Base-by-base conservation (phyloP, 1,284 basidiomycete genomes). In the Irpex lacteus region DNA sequence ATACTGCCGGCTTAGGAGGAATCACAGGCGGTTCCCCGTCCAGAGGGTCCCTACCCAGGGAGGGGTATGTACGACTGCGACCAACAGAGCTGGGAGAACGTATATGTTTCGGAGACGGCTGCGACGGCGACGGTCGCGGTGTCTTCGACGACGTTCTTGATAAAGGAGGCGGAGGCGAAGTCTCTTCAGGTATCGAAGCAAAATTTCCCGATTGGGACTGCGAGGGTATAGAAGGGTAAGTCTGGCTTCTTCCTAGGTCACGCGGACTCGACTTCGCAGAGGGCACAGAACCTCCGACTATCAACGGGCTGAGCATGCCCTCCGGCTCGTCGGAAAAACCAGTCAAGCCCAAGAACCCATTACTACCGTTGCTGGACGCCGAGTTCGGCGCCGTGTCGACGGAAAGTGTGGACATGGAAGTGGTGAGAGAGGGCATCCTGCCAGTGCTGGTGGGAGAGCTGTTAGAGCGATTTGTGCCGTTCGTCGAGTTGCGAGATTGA, bases 321-420 rank as follows among this genome's bases (percentile, higher is more conserved):
- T 75, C 68, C 1, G 87, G 80, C 67, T 89, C 88, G 32, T 89
- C 87, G 5, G 84, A 79, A 60, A 87, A 77, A 19, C 60, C 66
- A 21, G 67, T 53, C 7, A 72, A 65, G 26, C 67, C 69, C 7
- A 70, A 44, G 40, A 44, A 44, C 40, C 40, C 40, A 44, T 44
- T 44, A 44, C 40, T 44, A 44, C 40, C 62, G 15, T 63, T 60
- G 63, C 57, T 76, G 47, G 32, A 77, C 62, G 71, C 79, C 49
- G 66, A 74, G 65, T 63, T 74, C 66, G 59, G 68, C 8, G 65
- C 57, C 15, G 66, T 63, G 11, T 71, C 64, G n/a, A 65, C 34
- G 47, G 65, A 60, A 26, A 68, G 62, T 6, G 63, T 56, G 4
- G 63, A 63, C 37, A 65, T 59, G 18, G 67, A 57, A 26, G 60